Percentiles rank a stretch among this genome's conserved stretches.
Evolutionary conservation across 768 basidiomycete genomes (phyloP).

Genomic region (Trametes elegans): DNA sequence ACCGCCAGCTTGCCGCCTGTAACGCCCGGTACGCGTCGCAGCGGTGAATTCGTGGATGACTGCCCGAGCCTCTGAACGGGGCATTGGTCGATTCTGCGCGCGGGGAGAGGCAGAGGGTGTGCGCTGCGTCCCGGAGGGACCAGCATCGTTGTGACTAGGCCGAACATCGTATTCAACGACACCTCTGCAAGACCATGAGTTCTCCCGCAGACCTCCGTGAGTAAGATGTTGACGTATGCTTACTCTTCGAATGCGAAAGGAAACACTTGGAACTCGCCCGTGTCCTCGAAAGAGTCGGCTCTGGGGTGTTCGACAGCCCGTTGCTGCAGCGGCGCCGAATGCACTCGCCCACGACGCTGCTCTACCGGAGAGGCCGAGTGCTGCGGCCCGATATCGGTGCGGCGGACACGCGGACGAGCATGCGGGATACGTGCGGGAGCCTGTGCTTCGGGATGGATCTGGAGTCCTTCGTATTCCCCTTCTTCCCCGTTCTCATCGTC

Average conservation of each 20-base stretch:
- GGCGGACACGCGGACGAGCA: background rate
- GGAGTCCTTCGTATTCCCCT: background rate
- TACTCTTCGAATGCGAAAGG: background rate
- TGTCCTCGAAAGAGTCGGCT: background rate
- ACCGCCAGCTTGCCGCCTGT: background rate
- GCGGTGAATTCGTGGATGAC: background rate
- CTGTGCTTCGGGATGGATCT: too few species aligned
- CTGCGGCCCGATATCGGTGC: background rate
- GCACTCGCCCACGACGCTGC: background rate
- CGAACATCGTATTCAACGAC: background rate
- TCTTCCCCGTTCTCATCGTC: background rate
- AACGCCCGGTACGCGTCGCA: background rate
- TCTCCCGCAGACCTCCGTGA: too few species aligned
- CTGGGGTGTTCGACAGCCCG: too few species aligned
- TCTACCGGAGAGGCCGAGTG: background rate
- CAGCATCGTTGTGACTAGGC: conserved; percentile 15
- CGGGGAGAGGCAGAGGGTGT: background rate
- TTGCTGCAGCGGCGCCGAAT: background rate
- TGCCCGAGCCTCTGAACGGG: background rate
- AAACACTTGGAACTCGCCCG: background rate
- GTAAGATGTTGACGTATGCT: too few species aligned
- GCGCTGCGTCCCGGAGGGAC: conserved; percentile 20
- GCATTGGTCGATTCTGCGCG: background rate
- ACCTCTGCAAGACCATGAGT: too few species aligned
- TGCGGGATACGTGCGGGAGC: background rate